Base-by-base conservation (phyloP, 73 alveolate genomes). In the Stentor roeselii region DNA sequence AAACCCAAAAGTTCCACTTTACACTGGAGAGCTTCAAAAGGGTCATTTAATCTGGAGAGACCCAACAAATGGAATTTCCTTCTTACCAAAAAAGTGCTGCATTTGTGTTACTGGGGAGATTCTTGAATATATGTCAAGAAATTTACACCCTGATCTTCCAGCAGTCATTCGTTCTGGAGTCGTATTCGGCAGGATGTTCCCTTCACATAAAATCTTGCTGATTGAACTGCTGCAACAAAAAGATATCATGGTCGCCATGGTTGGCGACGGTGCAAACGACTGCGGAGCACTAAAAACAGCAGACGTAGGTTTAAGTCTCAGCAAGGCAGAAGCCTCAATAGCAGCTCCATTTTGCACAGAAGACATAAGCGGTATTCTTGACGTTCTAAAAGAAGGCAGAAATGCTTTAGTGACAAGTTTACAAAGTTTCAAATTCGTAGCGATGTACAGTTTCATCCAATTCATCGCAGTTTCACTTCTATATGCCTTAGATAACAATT, bases 201-300 rank as follows among this genome's bases (percentile, higher is more conserved):
- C 99, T 42, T 99, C 96, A 59, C 97, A 96, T 60, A 98, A 98
- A 83, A 98, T 98, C 74, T 74, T 88, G 60, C 90, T 98, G 41
- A 96, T 98, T 21, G 96, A 92, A 27, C 35, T 89, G 50, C 94
- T 98, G 27, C 87, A 96, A 88, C 42, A 59, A 30, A 75, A 83
- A 59, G 88, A 92, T 35, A 90, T 90, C 14, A 39, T 88, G 34
- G 92, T 97, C 27, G 98, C 98, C 41, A 97, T 97, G 99, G 97
- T 99, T 61, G 99, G 99, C 3, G 99, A 97, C 88, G 99, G 99
- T n/a, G 99, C 99, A 0, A 97, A 97, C 89, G 99, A 97, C 87
- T 97, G 99, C 82, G 98, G 97, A 3, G 99, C 99, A 0, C 82
- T 97, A 60, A 96, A 96, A 86, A 87, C 90, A 3, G 99, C 99